Evolutionary conservation across 2,329 filamentous ascomycete species (phyloP), one percentile per base, ranked within the genome.

Genomic region (Knufia fluminis): DNA sequence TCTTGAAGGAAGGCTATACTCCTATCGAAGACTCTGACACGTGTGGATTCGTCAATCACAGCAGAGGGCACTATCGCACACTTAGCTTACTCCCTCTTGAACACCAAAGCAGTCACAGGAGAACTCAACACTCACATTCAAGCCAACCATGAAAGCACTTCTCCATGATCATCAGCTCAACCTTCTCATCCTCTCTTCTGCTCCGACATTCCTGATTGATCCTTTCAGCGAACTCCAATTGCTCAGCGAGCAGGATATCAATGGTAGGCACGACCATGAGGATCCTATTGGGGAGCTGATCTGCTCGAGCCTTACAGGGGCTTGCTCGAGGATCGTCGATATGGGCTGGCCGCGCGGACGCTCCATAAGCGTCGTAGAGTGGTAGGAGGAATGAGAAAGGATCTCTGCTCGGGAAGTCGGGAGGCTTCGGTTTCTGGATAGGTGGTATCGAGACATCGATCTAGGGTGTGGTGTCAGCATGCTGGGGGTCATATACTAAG

Each of bases 351-450:
- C 35, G 20, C 2, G 14, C 41, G 9, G 60, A 60, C 2, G 57
- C 66, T 1, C 67, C 64, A 51, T 75, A 75, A 0, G 69, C 59
- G 54, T 75, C 69, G 38, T 68, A 72, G 7, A 76, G 56, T 0
- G 68, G 68, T 20, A 65, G 46, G 43, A 75, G 49, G 14, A 68
- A 65, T 0, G 52, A 50, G 14, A 69, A 26, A 0, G 69, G 69
- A 48, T 76, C 71, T 1, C 50, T 60, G 19, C 59, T 59, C 1
- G 69, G 68, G 35, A 63, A 63, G 3, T 50, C 54, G 1, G 52
- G 48, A 3, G 62, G 67, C 8, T 58, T 63, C 0, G 67, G 68
- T 53, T 75, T 76, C 33, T 68, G 57, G 56, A 60, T 60, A 0
- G 71, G 70, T 14, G 59, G 59, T 0, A 67, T 57, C 0, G 68